Evolutionary conservation across 2,329 filamentous ascomycete species (phyloP), one percentile per base, ranked within the genome.

Genomic region (Nannizzia gypsea): DNA sequence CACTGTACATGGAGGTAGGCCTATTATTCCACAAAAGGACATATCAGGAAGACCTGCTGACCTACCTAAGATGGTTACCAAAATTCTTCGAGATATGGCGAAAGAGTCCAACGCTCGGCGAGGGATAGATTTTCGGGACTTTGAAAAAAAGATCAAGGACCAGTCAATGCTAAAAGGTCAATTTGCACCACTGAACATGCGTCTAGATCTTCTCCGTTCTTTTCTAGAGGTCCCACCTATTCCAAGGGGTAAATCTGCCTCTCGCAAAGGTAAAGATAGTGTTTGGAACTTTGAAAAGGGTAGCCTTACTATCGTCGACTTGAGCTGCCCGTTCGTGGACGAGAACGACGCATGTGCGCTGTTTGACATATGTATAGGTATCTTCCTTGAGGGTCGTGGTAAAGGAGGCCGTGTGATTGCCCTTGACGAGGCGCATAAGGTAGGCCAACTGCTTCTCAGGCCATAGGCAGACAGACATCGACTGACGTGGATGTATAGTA

Each of bases 371-470:
- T 86, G 83, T 20, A 74, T 92, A 1, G 78, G 78, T 1, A 72
- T 88, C 0, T 89, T 89, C 66, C 70, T 89, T 0, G 81, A 86
- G 61, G 76, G 82, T 54, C 71, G 77, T 0, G 64, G 70, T 0
- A 69, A 68, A 0, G 67, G 78, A 0, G 83, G 85, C 0, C 78
- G 83, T 3, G 76, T 90, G 40, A 72, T 91, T 13, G 86, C 86
- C 0, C 74, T 91, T 0, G 88, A 92, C 63, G 87, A 92, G 68
- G 88, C 88, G 0, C 88, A 93, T 68, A 90, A 90, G 66, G 80
- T 81, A 70, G 56, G 64, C 54, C 40, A 34, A 58, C n/a, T 31
- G 15, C 44, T 3, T 36, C 13, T 36, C 20, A n/a, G 8, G 6
- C 17, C 6, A 24, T 40, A 54, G 8, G 38, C 13, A 9, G 26